Conservation (phyloP, 202 grass and related monocot species). For the Setaria italica region DNA sequence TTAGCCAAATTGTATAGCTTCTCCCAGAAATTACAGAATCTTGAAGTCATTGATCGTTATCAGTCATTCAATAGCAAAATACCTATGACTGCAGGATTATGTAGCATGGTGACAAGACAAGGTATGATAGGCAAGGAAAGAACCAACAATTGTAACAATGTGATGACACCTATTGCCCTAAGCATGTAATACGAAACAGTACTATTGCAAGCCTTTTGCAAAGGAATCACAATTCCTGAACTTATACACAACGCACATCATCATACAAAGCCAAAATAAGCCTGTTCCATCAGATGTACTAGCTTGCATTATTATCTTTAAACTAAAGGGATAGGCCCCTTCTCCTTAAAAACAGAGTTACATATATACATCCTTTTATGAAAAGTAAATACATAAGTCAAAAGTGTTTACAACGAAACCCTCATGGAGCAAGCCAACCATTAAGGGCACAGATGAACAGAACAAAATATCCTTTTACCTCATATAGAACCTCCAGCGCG, state of each 20-base stretch:
- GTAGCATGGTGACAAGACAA: slow-evolving; percentile 30
- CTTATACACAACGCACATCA: background rate
- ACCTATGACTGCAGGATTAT: background rate
- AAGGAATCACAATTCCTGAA: background rate
- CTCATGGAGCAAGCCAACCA: slow-evolving; percentile 7
- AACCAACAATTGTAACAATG: background rate
- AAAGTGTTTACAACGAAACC: slow-evolving; percentile 10
- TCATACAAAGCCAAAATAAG: background rate
- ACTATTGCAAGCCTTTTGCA: slow-evolving; percentile 9
- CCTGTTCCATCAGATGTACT: background rate
- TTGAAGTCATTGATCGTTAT: background rate
- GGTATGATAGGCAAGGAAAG: background rate
- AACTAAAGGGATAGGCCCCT: background rate
- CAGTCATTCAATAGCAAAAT: background rate
- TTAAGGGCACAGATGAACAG: slow-evolving; percentile 26
- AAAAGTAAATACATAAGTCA: slow-evolving; percentile 27
- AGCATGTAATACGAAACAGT: slow-evolving; percentile 18
- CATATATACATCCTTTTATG: background rate
- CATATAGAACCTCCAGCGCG: slow-evolving; percentile 86
- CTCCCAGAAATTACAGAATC: slow-evolving; percentile 9
- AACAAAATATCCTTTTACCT: slow-evolving; percentile 55
- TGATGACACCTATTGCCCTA: slow-evolving; percentile 7
- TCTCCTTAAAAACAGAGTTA: background rate
- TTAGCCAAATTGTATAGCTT: slow-evolving; percentile 44
- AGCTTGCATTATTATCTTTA: background rate